These are phyloP conservation scores for Beta lomatogona DNA, from an alignment of 179 eudicot genomes.

Conservation along the genomic window DNA sequence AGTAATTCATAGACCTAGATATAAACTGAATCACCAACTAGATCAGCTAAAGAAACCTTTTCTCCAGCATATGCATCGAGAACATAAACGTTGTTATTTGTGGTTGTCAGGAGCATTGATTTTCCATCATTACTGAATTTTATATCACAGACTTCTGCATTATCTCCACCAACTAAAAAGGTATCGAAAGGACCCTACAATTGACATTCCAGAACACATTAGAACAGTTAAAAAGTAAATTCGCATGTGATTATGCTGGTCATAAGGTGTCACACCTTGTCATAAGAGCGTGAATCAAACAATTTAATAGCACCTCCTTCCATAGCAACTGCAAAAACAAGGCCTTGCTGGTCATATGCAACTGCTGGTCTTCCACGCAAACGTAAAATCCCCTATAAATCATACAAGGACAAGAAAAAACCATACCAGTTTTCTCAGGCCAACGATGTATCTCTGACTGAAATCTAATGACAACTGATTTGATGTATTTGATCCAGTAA, in stretches of 20 bases:
- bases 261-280: constrained; percentile 61
- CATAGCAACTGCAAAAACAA: constrained; percentile 99
- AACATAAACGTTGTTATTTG: constrained; percentile 70
- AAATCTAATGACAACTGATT: background rate
- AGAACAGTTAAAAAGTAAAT: background rate
- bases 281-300: constrained; percentile 92
- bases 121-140: constrained; percentile 99
- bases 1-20: background rate
- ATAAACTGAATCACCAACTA: background rate
- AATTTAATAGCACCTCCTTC: constrained; percentile 98
- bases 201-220: background rate
- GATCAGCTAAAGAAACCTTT: constrained; percentile 54
- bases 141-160: constrained; percentile 93
- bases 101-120: constrained; percentile 95
- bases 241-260: background rate
- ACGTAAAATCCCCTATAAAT: constrained; percentile 81
- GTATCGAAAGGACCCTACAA: constrained; percentile 97
- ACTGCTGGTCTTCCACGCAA: constrained; percentile 94
- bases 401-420: constrained; percentile 36
- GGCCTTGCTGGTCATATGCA: constrained; percentile 99
- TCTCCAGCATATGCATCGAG: constrained; percentile 97
- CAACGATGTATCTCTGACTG: background rate
- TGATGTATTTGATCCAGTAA: no score
- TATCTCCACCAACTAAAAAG: constrained; percentile 97
- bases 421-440: background rate